Conservation (phyloP, 1,284 basidiomycete species). For the Austroboletus novae-zelandiae region DNA sequence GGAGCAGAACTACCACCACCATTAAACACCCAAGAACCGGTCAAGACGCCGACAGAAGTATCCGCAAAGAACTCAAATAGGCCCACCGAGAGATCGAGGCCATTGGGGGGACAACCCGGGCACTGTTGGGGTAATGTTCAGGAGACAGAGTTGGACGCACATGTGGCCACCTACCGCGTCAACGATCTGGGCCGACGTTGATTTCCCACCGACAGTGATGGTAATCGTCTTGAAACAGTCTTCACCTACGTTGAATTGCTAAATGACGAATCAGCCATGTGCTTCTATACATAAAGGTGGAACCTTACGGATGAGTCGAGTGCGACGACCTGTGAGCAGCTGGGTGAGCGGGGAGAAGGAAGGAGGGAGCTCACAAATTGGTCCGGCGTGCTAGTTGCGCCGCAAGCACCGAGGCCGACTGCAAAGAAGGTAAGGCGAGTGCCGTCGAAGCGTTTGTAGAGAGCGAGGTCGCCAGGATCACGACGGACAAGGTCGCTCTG, state of each 20-base stretch:
- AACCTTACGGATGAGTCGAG: conserved; percentile 26
- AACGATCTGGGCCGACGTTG: conserved; percentile 48
- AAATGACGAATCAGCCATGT: conserved; percentile 8
- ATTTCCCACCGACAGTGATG: conserved; percentile 54
- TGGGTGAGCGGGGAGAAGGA: not conserved
- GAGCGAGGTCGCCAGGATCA: conserved; percentile 20
- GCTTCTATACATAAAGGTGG: not conserved
- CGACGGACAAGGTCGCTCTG: conserved; percentile 26
- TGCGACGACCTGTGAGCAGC: conserved; percentile 32
- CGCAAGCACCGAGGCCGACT: conserved; percentile 32
- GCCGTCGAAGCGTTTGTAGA: conserved; percentile 23
- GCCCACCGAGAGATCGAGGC: conserved; percentile 34
- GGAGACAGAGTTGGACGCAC: not conserved
- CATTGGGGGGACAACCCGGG: conserved; percentile 45
- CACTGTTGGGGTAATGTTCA: conserved; percentile 36
- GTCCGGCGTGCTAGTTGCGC: conserved; percentile 4
- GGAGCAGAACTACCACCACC: conserved; percentile 24
- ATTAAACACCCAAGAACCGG: conserved; percentile 41
- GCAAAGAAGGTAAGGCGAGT: conserved; percentile 30
- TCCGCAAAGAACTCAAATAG: conserved; percentile 51
- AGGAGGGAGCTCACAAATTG: conserved; percentile 27
- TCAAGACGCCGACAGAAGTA: conserved; percentile 40
- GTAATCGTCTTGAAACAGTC: conserved; percentile 55
- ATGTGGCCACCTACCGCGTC: conserved; percentile 44
- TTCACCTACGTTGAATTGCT: conserved; percentile 41